Percentiles rank a stretch among this genome's conserved stretches.
Evolutionary conservation across 805 yeast species (phyloP).

Genomic region (Saturnispora serradocipensis): DNA sequence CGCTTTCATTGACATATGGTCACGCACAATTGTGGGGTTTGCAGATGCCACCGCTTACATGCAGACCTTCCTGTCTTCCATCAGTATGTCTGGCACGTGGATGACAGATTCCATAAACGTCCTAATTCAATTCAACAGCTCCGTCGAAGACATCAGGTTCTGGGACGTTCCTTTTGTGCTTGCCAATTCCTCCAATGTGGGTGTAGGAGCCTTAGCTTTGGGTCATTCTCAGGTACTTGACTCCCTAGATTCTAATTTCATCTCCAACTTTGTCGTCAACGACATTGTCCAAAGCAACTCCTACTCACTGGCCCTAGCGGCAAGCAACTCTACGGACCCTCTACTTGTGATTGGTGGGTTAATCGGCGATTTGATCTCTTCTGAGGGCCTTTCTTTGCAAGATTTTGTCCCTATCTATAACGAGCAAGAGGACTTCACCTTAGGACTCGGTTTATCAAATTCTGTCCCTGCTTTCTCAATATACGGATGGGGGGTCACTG

Average conservation of each 20-base stretch:
- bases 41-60: slow-evolving; percentile 12
- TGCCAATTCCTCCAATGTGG: slow-evolving; percentile 29
- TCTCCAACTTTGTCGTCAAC: slow-evolving; percentile 26
- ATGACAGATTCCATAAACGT: slow-evolving; percentile 21
- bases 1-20: slow-evolving; percentile 5
- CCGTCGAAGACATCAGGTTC: slow-evolving; percentile 13
- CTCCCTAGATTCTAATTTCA: slow-evolving; percentile 22
- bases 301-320: slow-evolving; percentile 35
- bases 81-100: slow-evolving; percentile 19
- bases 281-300: slow-evolving; percentile 30
- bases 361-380: slow-evolving; percentile 36
- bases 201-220: slow-evolving; percentile 39
- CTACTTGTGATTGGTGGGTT: slow-evolving; percentile 50
- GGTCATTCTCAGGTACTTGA: slow-evolving; percentile 20
- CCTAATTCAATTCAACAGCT: not conserved
- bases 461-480: slow-evolving; percentile 37
- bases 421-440: slow-evolving; percentile 5
- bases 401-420: slow-evolving; percentile 38
- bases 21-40: slow-evolving; percentile 12
- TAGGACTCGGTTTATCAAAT: slow-evolving; percentile 14
- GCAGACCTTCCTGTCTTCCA: slow-evolving; percentile 15
- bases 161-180: slow-evolving; percentile 28
- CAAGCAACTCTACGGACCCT: slow-evolving; percentile 23
- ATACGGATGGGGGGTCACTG: slow-evolving; percentile 35
- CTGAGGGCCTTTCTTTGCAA: slow-evolving; percentile 37